Percentiles rank a stretch among this genome's conserved stretches.
Evolutionary conservation across 2,329 filamentous ascomycete genomes (phyloP).

Genomic region (Fonsecaea pedrosoi): DNA sequence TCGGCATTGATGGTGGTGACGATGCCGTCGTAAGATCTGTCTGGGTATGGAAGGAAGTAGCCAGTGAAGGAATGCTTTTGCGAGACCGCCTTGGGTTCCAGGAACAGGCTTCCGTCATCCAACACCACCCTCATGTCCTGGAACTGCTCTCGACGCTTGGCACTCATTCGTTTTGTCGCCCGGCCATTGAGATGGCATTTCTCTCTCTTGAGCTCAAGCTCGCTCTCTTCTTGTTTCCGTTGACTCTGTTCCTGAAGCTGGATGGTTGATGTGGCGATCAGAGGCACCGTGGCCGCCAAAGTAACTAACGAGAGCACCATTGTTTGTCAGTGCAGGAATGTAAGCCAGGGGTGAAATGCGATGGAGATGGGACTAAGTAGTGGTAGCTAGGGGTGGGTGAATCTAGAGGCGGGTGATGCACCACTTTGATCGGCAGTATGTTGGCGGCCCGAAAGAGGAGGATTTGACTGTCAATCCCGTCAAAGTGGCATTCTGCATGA

Average conservation of each 20-base stretch:
- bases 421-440: neutral
- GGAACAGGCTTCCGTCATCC: slow-evolving; percentile 22
- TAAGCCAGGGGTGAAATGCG: neutral
- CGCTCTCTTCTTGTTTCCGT: slow-evolving; percentile 21
- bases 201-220: slow-evolving; percentile 27
- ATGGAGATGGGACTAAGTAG: neutral
- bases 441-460: neutral
- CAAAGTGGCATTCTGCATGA: neutral
- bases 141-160: slow-evolving; percentile 22
- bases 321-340: neutral
- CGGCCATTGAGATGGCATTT: slow-evolving; percentile 32
- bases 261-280: slow-evolving; percentile 32
- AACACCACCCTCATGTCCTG: slow-evolving; percentile 25
- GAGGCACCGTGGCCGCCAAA: slow-evolving; percentile 30
- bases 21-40: slow-evolving; percentile 29
- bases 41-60: slow-evolving; percentile 46
- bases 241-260: slow-evolving; percentile 30
- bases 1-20: slow-evolving; percentile 33
- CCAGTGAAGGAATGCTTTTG: slow-evolving; percentile 39
- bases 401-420: neutral
- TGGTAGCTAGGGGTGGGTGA: neutral
- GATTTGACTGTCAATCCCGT: slow-evolving; percentile 9
- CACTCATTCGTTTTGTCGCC: slow-evolving; percentile 28
- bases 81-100: slow-evolving; percentile 9
- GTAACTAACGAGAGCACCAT: slow-evolving; percentile 35